Evolutionary conservation across 2,329 filamentous ascomycete genomes (phyloP).

Genomic region (Magnaporthiopsis incrustans): DNA sequence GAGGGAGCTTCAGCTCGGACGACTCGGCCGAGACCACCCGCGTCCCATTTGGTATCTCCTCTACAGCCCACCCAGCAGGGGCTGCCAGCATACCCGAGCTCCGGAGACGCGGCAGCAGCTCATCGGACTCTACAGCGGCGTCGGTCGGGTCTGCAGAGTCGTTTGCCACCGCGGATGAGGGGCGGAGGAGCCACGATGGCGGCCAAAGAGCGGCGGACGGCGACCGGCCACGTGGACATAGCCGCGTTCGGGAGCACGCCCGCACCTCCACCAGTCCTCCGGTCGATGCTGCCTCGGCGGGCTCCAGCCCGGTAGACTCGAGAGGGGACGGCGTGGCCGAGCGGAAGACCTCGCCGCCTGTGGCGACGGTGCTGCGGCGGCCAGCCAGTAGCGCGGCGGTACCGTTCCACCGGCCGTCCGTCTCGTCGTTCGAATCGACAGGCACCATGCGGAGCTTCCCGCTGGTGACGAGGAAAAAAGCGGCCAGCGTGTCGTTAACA

Average conservation of each 20-base stretch:
- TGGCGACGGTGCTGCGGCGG: constrained; percentile 30
- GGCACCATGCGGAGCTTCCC: constrained; percentile 57
- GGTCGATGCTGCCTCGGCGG: neutral
- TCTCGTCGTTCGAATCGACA: constrained; percentile 48
- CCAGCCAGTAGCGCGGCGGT: constrained; percentile 32
- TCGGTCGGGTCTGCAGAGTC: constrained; percentile 40
- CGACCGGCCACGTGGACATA: constrained; percentile 1
- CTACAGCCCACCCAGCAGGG: neutral
- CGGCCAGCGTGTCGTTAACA: constrained; percentile 7
- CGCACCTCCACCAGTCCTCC: neutral
- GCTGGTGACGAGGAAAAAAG: constrained; percentile 30
- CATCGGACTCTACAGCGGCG: constrained; percentile 14
- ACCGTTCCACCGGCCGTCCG: constrained; percentile 43
- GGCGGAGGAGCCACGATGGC: constrained; percentile 26
- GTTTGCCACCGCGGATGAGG: constrained; percentile 50
- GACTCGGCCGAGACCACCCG: constrained; percentile 55
- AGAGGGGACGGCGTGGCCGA: neutral
- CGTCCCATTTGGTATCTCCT: constrained; percentile 26
- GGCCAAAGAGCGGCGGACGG: constrained; percentile 3
- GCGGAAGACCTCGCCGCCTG: constrained; percentile 9
- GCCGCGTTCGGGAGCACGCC: neutral
- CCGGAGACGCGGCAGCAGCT: constrained; percentile 13
- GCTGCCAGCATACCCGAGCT: constrained; percentile 11
- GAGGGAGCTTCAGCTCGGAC: constrained; percentile 48
- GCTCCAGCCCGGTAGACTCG: neutral